Percentiles rank a stretch among this genome's conserved stretches.
Conservation (phyloP, 768 basidiomycete species). For the Leucosporidium scottii region DNA sequence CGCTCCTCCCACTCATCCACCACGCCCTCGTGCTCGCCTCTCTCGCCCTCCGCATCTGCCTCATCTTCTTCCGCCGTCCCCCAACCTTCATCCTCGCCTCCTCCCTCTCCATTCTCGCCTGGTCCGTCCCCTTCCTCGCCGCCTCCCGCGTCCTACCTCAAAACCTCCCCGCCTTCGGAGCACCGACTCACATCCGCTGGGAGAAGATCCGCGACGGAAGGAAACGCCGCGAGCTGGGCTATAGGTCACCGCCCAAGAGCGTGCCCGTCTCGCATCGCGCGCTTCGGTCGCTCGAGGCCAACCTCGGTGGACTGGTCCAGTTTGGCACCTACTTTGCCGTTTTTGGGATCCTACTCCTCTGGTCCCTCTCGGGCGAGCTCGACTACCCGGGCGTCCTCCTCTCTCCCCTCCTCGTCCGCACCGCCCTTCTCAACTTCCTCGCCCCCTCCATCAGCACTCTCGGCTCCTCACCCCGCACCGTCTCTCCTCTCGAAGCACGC, state of each 20-base stretch:
- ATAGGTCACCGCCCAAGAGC: slow-evolving; percentile 41
- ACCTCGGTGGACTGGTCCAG: slow-evolving; percentile 33
- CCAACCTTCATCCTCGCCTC: slow-evolving; percentile 25
- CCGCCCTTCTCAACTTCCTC: slow-evolving; percentile 1
- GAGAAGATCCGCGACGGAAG: slow-evolving; percentile 53
- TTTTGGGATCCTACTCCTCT: slow-evolving; percentile 23
- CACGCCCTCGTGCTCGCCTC: slow-evolving; percentile 31
- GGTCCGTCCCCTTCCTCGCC: slow-evolving; percentile 32
- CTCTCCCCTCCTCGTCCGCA: not conserved
- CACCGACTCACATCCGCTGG: slow-evolving; percentile 39
- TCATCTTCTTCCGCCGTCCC: slow-evolving; percentile 15
- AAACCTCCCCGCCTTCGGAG: slow-evolving; percentile 31
- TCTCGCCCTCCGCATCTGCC: slow-evolving; percentile 18
- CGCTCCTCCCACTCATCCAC: slow-evolving; percentile 32
- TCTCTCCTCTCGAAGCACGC: slow-evolving; percentile 29
- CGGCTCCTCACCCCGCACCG: not conserved
- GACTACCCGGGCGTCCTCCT: slow-evolving; percentile 24
- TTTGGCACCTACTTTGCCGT: slow-evolving; percentile 32
- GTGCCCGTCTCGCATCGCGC: slow-evolving; percentile 30
- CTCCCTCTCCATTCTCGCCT: slow-evolving; percentile 32
- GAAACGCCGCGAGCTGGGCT: slow-evolving; percentile 51
- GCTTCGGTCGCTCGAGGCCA: slow-evolving; percentile 28
- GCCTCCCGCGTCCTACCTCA: slow-evolving; percentile 35
- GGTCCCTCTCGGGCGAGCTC: slow-evolving; percentile 27
- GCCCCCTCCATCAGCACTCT: not conserved